Evolutionary conservation across 1,139 yeast genomes (phyloP), one percentile per base, ranked within the genome.

Genomic region (Debaryomyces robertsiae): DNA sequence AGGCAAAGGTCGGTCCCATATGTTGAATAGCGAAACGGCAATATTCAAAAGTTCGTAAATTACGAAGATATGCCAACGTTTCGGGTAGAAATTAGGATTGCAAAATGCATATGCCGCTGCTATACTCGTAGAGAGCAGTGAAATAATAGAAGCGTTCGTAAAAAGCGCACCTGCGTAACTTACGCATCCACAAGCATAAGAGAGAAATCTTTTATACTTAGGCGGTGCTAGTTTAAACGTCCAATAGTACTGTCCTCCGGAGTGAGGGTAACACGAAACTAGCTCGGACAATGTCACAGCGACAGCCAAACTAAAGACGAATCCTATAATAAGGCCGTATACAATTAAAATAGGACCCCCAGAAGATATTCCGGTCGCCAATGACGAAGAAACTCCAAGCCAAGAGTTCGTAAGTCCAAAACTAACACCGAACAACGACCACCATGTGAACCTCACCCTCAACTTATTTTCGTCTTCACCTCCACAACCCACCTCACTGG

Each of bases 1-100:
- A 5, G 86, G 85, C 46, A 81, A 63, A 36, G 80, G 74, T 44
- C 68, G 73, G 36, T 81, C 85, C 63, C 75, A 81, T 45, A 79
- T 67, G 60, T 81, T 81, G 66, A 79, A 78, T 24, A 78, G 40
- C 44, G 73, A 67, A 39, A 81, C 52, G 39, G 77, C 61, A 19
- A 66, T 46, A 44, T 66, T 67, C 39, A 63, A 55, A 10, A 63
- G 34, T 40, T 59, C 79, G 53, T 73, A 80, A 41, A 76, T 68
- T 29, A 81, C 72, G 50, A 80, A 80, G 27, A 79, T 73, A 48
- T 80, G 82, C 86, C 86, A 81, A 39, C 71, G 74, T 52, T 50
- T 69, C 55, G 32, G 18, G 10, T 11, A 9, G 19, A 17, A 15
- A 16, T 9, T 23, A n/a, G 43, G 40, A 17, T 40, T 29, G 23